Percentiles rank a stretch among this genome's conserved stretches.
phyloP scores from a whole-genome alignment of 148 eudicot genomes.

The Chenopodium quinoa region DNA sequence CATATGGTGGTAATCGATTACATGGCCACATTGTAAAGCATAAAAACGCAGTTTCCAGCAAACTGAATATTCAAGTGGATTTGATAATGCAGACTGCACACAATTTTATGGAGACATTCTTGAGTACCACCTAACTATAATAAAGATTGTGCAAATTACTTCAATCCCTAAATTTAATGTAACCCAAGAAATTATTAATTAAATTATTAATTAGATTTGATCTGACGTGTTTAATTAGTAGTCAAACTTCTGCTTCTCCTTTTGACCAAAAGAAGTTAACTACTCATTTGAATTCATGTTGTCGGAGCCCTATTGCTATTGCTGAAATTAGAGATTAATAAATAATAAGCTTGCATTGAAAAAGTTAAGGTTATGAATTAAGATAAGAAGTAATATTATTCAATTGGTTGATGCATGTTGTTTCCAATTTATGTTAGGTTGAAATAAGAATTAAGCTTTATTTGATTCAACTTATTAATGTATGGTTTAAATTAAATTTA shows the following conservation, averaged over 20 bases:
- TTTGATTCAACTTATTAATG: too few species aligned
- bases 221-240: background rate
- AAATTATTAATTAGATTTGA: background rate
- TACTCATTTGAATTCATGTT: constrained; percentile 10
- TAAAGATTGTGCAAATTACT: background rate
- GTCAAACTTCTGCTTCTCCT: constrained; percentile 1
- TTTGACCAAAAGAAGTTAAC: background rate
- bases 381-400: too few species aligned
- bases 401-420: too few species aligned
- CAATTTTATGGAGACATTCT: constrained; percentile 17
- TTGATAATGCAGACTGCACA: constrained; percentile 13
- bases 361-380: too few species aligned
- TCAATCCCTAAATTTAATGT: constrained; percentile 28
- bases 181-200: background rate
- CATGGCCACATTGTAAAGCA: constrained; percentile 13
- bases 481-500: too few species aligned
- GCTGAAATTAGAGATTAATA: background rate
- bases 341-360: too few species aligned
- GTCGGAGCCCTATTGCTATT: background rate
- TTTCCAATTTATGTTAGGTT: too few species aligned
- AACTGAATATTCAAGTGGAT: constrained; percentile 9
- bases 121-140: too few species aligned
- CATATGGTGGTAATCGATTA: constrained; percentile 22
- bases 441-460: too few species aligned
- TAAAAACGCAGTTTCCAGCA: constrained; percentile 17